A percentile compares a stretch with the other conserved stretches of the same genome.
Evolutionary conservation across 1,284 basidiomycete genomes (phyloP).

Genomic region (Pseudozyma pruni): DNA sequence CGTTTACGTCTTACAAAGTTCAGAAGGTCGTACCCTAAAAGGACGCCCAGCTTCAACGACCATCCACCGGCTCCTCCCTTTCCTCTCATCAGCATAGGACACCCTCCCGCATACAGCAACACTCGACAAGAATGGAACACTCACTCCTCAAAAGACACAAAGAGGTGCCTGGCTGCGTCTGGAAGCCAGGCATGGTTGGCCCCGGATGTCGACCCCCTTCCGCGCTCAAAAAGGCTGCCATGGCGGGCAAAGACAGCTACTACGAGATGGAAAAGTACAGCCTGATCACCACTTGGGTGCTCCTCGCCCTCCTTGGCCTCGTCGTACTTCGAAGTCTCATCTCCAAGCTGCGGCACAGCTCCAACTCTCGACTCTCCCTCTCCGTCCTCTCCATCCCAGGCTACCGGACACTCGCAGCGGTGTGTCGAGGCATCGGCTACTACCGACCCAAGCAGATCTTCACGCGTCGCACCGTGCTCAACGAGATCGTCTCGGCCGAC

Average conservation of each 20-base stretch:
- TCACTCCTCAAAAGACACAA: conserved; percentile 34
- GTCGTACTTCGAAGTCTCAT: conserved; percentile 27
- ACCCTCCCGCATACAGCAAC: neutral
- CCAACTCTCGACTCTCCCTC: conserved; percentile 4
- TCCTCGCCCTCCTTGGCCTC: conserved; percentile 28
- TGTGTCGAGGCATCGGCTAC: conserved; percentile 36
- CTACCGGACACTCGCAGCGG: conserved; percentile 16
- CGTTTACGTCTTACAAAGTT: no score
- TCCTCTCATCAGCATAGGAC: neutral
- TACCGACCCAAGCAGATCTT: conserved; percentile 38
- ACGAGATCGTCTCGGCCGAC: conserved; percentile 25
- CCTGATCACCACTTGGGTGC: conserved; percentile 76
- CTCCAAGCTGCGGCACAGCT: conserved; percentile 16
- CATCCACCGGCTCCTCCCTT: neutral
- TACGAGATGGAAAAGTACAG: conserved; percentile 90
- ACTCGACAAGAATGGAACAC: conserved; percentile 16
- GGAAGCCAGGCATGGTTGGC: conserved; percentile 47
- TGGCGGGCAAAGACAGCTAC: conserved; percentile 46
- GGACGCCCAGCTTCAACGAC: no score
- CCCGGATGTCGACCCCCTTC: conserved; percentile 37
- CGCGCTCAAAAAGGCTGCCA: conserved; percentile 39
- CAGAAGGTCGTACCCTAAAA: no score
- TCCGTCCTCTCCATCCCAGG: conserved; percentile 22
- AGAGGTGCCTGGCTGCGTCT: conserved; percentile 41
- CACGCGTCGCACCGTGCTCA: conserved; percentile 20